Evolutionary conservation across 1,139 yeast species (phyloP), one percentile per base, ranked within the genome.

Genomic region (Debaryomyces fabryi): DNA sequence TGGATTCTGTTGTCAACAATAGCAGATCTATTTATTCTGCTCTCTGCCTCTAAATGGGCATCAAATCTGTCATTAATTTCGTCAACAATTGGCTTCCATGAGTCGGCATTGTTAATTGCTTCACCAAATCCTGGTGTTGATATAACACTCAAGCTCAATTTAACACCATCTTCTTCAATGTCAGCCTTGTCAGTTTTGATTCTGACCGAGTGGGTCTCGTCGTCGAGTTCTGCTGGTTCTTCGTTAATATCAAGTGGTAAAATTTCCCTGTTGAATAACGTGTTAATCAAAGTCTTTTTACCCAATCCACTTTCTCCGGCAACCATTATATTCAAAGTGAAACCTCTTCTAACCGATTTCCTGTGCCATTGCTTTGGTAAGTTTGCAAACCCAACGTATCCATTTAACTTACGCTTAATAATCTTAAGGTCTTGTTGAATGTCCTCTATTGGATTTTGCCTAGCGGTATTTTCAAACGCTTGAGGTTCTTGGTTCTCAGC

Each of bases 301-400:
- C 99, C 99, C 55, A 93, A 79, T 3, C 99, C 98, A 54, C 86
- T 78, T 71, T 90, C 96, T 56, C 96, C 96, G 52, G 88, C 96
- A 49, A 90, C 91, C 83, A 93, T 82, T 54, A 93, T 67, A 66
- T 93, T 95, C 68, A 95, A 82, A 60, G 78, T 81, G 78, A 93
- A 95, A n/a, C 99, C 99, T 67, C 93, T 83, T 71, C 93, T 86
- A 56, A 92, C 85, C 5, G 96, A 86, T 69, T 89, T 91, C 71
- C 97, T 84, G 72, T 93, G 98, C 97, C 98, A 93, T 76, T 95
- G 99, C 68, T 92, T 93, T 51, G 99, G 99, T 63, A 95, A 79
- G 71, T 92, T 95, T 58, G 98, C 97, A 71, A 95, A 93, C 3
- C 99, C 99, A 51, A 95, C 99, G 67, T 87, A 92, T 6, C 96